Percentiles rank a stretch among this genome's conserved stretches.
Evolutionary conservation across 2,329 filamentous ascomycete species (phyloP).

Genomic region (Cercospora zeae-maydis): DNA sequence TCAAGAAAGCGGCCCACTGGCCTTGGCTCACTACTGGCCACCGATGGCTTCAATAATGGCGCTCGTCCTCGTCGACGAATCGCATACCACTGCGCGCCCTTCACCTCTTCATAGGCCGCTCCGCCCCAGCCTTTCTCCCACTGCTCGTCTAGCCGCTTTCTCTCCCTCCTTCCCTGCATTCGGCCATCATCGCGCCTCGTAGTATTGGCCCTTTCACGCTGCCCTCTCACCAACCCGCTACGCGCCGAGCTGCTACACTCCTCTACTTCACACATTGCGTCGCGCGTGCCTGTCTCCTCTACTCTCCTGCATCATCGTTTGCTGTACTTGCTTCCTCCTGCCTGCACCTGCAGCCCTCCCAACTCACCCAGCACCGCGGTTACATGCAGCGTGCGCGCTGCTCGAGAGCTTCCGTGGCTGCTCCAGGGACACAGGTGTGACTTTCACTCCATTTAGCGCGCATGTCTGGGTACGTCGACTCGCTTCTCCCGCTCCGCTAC

Average conservation of each 20-base stretch:
- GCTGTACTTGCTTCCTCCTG: slow-evolving; percentile 22
- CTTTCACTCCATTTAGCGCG: slow-evolving; percentile 33
- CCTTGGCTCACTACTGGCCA: slow-evolving; percentile 8
- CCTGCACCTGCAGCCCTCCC: slow-evolving; percentile 25
- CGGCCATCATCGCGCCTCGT: slow-evolving; percentile 16
- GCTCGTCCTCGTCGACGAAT: slow-evolving; percentile 29
- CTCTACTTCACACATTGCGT: slow-evolving; percentile 31
- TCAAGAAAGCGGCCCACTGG: slow-evolving; percentile 13
- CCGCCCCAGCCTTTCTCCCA: slow-evolving; percentile 31
- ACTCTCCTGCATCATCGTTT: slow-evolving; percentile 23
- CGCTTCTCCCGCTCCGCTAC: slow-evolving; percentile 19
- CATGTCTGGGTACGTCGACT: slow-evolving; percentile 35
- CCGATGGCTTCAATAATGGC: slow-evolving; percentile 19
- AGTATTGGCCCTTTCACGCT: neutral
- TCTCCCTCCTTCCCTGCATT: slow-evolving; percentile 10
- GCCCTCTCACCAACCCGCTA: slow-evolving; percentile 25
- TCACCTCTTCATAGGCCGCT: slow-evolving; percentile 30
- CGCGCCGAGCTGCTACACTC: slow-evolving; percentile 29
- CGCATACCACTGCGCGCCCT: slow-evolving; percentile 18
- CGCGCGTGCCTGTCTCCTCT: slow-evolving; percentile 13
- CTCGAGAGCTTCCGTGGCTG: slow-evolving; percentile 28
- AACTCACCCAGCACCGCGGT: slow-evolving; percentile 33
- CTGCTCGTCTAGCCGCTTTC: slow-evolving; percentile 30
- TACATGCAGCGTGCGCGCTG: slow-evolving; percentile 40
- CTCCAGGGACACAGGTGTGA: slow-evolving; percentile 26